A percentile compares a stretch with the other conserved stretches of the same genome.
phyloP scores from a whole-genome alignment of 1,139 yeast species.

The Spathaspora sp. region DNA sequence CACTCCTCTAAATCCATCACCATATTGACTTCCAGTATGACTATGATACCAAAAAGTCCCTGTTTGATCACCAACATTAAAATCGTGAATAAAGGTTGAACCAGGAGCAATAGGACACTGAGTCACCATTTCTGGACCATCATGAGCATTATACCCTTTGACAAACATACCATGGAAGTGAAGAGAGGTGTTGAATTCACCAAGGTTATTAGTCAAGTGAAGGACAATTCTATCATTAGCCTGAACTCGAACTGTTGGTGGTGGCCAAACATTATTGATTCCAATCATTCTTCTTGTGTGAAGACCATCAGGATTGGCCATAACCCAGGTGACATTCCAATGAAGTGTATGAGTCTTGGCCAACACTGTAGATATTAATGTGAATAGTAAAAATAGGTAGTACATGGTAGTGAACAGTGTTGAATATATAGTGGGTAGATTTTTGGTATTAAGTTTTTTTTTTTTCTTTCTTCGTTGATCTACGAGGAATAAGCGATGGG shows the following conservation, averaged over 20 bases:
- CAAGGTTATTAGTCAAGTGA: slow-evolving; percentile 68
- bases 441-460: not conserved
- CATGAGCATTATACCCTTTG: slow-evolving; percentile 69
- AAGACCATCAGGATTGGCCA: slow-evolving; percentile 75
- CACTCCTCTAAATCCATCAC: slow-evolving; percentile 88
- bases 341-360: slow-evolving; percentile 57
- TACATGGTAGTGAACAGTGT: not conserved
- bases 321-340: slow-evolving; percentile 74
- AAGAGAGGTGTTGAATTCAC: slow-evolving; percentile 65
- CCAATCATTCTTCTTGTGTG: slow-evolving; percentile 68
- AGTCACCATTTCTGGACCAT: slow-evolving; percentile 83
- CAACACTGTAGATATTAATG: not conserved
- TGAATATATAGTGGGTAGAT: not conserved
- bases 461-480: not conserved
- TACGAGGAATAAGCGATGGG: too few species aligned
- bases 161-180: slow-evolving; percentile 95
- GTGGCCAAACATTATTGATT: slow-evolving; percentile 81
- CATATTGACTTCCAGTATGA: slow-evolving; percentile 80
- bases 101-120: slow-evolving; percentile 90
- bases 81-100: slow-evolving; percentile 67
- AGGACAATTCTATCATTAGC: slow-evolving; percentile 77
- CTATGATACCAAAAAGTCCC: slow-evolving; percentile 98
- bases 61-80: slow-evolving; percentile 74
- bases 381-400: not conserved
- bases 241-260: slow-evolving; percentile 71